A percentile compares a stretch with the other conserved stretches of the same genome.
These are phyloP conservation scores for Penicillium paneum DNA, from an alignment of 2,329 filamentous ascomycete species.

Conservation along the genomic window DNA sequence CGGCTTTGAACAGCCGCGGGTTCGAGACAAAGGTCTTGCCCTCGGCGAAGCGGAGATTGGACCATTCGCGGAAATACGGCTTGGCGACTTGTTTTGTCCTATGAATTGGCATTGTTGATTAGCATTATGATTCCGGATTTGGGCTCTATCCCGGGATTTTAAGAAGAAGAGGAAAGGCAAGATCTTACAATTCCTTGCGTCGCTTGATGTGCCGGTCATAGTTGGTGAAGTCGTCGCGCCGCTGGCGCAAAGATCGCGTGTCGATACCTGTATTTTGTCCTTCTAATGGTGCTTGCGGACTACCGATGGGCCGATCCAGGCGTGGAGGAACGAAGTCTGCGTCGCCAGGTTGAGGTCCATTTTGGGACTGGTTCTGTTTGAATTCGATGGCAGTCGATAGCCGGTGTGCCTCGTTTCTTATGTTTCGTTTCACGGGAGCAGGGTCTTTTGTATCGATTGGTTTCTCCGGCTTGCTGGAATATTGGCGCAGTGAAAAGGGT, in stretches of 20 bases:
- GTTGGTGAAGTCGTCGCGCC: constrained; percentile 75
- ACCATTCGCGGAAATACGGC: constrained; percentile 96
- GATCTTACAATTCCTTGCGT: constrained; percentile 67
- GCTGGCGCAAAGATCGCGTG: constrained; percentile 62
- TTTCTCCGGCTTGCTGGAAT: constrained; percentile 23
- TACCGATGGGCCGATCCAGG: constrained; percentile 74
- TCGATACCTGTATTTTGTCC: constrained; percentile 84
- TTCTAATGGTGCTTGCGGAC: constrained; percentile 66
- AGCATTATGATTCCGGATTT: not conserved
- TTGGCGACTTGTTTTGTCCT: constrained; percentile 73
- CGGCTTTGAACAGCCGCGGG: constrained; percentile 75
- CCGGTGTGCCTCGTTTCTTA: not conserved
- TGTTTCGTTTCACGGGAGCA: not conserved
- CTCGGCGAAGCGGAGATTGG: constrained; percentile 73
- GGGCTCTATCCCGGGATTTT: too few relatives aligned
- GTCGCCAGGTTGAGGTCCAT: constrained; percentile 29
- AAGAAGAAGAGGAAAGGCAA: not conserved
- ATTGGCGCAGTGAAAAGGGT: constrained; percentile 27
- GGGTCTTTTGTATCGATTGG: not conserved
- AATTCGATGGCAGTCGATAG: constrained; percentile 24
- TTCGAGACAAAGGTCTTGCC: constrained; percentile 92
- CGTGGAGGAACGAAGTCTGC: constrained; percentile 52
- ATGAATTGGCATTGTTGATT: constrained; percentile 9
- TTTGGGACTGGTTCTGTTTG: constrained; percentile 27
- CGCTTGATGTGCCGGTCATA: constrained; percentile 79